Conservation (phyloP, 768 basidiomycete genomes). For the Butyriboletus loyo region DNA sequence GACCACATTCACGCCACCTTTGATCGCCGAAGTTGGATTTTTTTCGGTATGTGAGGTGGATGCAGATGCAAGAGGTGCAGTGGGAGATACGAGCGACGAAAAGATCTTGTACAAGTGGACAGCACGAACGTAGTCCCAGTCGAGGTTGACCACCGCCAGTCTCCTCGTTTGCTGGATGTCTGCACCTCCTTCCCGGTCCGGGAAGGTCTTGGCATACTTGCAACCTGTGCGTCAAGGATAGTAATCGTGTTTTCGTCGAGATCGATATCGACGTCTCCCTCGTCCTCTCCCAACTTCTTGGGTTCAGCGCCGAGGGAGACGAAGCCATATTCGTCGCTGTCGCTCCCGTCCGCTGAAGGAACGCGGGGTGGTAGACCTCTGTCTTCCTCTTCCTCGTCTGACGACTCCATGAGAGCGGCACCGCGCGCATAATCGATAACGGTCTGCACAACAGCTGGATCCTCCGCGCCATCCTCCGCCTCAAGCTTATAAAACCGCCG, state of each 20-base stretch:
- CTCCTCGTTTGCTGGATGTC: conserved; percentile 56
- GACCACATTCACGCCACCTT: conserved; percentile 29
- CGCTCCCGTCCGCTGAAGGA: conserved; percentile 37
- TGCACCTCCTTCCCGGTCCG: conserved; percentile 42
- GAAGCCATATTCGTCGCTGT: conserved; percentile 46
- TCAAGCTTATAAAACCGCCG: conserved; percentile 79
- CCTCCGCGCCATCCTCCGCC: conserved; percentile 29
- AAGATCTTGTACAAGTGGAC: conserved; percentile 89
- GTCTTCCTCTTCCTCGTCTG: conserved; percentile 63
- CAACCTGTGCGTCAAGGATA: conserved; percentile 72
- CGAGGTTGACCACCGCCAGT: conserved; percentile 90
- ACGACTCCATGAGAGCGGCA: conserved; percentile 82
- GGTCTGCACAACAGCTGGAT: conserved; percentile 16
- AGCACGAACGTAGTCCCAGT: conserved; percentile 96
- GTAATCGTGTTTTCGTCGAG: conserved; percentile 74
- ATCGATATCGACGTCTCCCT: conserved; percentile 60
- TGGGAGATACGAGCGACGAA: conserved; percentile 74
- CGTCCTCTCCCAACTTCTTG: conserved; percentile 25
- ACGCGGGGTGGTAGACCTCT: background rate
- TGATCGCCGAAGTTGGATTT: conserved; percentile 8
- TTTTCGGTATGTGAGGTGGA: conserved; percentile 22
- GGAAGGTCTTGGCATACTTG: conserved; percentile 50
- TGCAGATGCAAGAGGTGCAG: conserved; percentile 41
- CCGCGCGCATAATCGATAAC: conserved; percentile 87
- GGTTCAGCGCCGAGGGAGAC: conserved; percentile 49